Conservation (phyloP, 2,329 filamentous ascomycete species). For the Aspergillus pseudoviridinutans region DNA sequence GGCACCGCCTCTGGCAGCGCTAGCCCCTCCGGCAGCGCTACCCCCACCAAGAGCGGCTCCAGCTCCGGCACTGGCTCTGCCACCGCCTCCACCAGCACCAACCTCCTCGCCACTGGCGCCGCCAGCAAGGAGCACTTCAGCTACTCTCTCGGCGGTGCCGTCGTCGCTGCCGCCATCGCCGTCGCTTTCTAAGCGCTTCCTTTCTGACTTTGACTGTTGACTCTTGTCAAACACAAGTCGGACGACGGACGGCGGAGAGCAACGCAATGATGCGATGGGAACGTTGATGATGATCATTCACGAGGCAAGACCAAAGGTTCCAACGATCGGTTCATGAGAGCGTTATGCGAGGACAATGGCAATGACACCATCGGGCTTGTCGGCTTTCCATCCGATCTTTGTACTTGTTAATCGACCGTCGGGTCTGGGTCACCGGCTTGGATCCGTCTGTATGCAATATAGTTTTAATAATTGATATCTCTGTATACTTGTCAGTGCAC, state of each 20-base stretch:
- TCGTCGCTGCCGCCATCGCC: conserved; percentile 2
- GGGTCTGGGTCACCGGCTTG: background rate
- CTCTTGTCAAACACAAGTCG: background rate
- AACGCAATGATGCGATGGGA: background rate
- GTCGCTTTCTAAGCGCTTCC: background rate
- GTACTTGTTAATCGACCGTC: background rate
- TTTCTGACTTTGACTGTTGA: background rate
- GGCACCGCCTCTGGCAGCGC: conserved; percentile 1
- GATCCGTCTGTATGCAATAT: background rate
- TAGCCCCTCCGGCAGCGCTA: conserved; percentile 1
- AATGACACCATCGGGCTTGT: background rate
- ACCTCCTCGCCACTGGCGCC: background rate
- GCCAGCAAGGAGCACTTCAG: conserved; percentile 2
- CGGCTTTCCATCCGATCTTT: background rate
- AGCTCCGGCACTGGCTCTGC: background rate
- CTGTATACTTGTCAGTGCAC: background rate
- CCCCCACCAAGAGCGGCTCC: conserved; percentile 1
- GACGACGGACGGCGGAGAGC: background rate
- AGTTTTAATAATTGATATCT: background rate
- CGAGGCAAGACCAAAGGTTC: background rate
- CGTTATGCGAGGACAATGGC: background rate
- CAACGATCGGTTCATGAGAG: background rate
- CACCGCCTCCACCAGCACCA: background rate
- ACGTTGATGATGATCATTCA: background rate
- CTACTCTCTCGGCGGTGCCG: conserved; percentile 4